Base-by-base conservation (phyloP, 768 basidiomycete species). In the Tephrocybe sp. region DNA sequence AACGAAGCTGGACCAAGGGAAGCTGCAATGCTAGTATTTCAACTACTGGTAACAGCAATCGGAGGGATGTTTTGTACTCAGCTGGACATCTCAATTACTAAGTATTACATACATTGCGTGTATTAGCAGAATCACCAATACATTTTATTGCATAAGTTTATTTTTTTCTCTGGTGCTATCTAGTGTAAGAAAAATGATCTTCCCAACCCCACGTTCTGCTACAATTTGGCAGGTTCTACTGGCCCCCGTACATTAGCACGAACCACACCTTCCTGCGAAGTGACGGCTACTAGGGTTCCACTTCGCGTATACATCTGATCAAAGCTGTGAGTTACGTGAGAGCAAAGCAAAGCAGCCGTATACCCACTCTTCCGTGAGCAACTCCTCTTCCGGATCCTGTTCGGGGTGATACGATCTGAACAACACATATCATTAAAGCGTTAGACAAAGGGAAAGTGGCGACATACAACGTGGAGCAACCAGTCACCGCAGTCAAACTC, bases 401-500 rank as follows among this genome's bases (percentile, higher is more conserved):
- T 25, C 80, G 73, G 2, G 87, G 85, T 48, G 82, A 85, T 41
- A 74, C 70, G 61, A 90, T 81, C 87, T 88, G 10, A 9, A 28
- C 26, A n/a, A 28, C 11, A 34, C 46, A 21, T 42, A 3, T 48
- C 36, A 24, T 32, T 12, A 34, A 5, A 11, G 4, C n/a, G 8
- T 21, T 18, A n/a, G 30, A 24, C 11, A 28, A 34, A 5, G 28
- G 26, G 17, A 21, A 67, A 84, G 6, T 30, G 28, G 5, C 28
- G 53, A n/a, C n/a, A n/a, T 58, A 89, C 90, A 46, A 85, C 84
- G 58, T 90, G 88, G 48, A 93, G 76, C 26, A 93, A 57, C 82
- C 90, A 93, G 52, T 92, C 86, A 23, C 84, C 85, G 60, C 86
- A 89, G 62, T 89, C 75, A 59, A 93, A 89, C 41, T 77, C 68